phyloP scores from a whole-genome alignment of 2,329 filamentous ascomycete species.

The Chalaropsis thielavioides region DNA sequence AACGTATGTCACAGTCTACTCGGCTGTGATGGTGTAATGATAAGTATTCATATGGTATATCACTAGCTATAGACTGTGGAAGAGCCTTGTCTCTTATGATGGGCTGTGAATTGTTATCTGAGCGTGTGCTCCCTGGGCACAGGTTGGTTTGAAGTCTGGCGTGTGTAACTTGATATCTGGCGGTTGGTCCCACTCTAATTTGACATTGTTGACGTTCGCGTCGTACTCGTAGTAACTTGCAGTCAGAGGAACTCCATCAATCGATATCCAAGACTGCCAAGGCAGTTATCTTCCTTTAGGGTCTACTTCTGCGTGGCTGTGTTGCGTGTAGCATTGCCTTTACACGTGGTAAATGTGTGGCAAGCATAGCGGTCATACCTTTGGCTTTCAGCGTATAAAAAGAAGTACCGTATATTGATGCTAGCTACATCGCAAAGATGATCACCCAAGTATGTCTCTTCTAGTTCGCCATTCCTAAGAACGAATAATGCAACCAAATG shows the following conservation, averaged over 20 bases:
- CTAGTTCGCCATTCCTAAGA: not conserved
- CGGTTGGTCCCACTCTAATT: not conserved
- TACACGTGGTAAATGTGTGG: too few relatives aligned
- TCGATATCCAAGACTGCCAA: too few relatives aligned
- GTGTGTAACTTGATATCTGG: not conserved
- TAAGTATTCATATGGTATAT: constrained; percentile 1
- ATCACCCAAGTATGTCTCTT: not conserved
- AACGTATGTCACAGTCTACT: not conserved
- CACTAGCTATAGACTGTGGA: not conserved
- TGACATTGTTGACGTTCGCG: not conserved
- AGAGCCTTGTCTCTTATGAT: not conserved
- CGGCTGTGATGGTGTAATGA: not conserved
- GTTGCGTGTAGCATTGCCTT: too few relatives aligned
- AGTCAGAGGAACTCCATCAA: too few relatives aligned
- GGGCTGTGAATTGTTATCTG: not conserved
- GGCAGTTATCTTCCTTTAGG: too few relatives aligned
- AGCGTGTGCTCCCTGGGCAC: not conserved
- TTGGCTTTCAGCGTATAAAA: not conserved
- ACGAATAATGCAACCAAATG: not conserved
- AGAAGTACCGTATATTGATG: not conserved
- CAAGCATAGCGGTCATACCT: too few relatives aligned
- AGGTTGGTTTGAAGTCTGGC: not conserved
- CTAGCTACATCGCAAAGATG: not conserved
- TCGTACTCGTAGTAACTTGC: too few relatives aligned
- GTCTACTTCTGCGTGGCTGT: too few relatives aligned